Percentiles rank a stretch among this genome's conserved stretches.
These are phyloP conservation scores for Medicago lupulina DNA, from an alignment of 306 rosid species.

Conservation along the genomic window DNA sequence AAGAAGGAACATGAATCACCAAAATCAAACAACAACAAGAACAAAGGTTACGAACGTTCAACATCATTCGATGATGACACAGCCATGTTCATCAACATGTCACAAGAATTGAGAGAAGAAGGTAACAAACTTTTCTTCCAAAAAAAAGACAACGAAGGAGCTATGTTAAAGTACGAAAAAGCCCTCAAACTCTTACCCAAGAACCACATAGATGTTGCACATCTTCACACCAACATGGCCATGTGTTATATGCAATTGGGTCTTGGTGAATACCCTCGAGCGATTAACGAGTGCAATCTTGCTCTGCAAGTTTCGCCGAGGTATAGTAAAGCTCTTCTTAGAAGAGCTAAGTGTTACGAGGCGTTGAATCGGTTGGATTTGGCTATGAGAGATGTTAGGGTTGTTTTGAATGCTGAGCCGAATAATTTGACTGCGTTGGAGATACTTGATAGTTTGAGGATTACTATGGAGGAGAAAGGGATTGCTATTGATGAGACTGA, in stretches of 20 bases:
- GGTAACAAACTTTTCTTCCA: conserved; percentile 69
- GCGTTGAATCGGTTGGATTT: conserved; percentile 76
- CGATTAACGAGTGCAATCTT: conserved; percentile 76
- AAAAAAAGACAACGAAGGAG: conserved; percentile 75
- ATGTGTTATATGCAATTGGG: conserved; percentile 84
- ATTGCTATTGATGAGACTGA: conserved; percentile 62
- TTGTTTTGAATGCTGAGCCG: conserved; percentile 68
- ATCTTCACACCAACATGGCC: conserved; percentile 75
- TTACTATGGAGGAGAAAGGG: conserved; percentile 67
- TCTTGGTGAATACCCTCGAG: conserved; percentile 83
- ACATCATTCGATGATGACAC: conserved; percentile 79
- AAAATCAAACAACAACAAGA: conserved; percentile 38
- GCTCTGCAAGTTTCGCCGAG: conserved; percentile 73
- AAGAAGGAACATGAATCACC: conserved; percentile 65
- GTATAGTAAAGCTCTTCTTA: conserved; percentile 72
- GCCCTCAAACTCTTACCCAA: conserved; percentile 80
- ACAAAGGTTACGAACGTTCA: conserved; percentile 45
- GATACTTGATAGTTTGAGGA: conserved; percentile 64
- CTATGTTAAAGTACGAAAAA: conserved; percentile 79
- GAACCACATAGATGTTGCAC: conserved; percentile 79
- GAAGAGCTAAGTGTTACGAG: conserved; percentile 76
- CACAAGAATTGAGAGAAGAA: conserved; percentile 81
- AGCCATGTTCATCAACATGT: conserved; percentile 86
- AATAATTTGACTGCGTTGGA: conserved; percentile 74
- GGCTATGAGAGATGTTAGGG: conserved; percentile 76